Base-by-base conservation (phyloP, 345 rosid species). In the Eucalyptus tenuipes region DNA sequence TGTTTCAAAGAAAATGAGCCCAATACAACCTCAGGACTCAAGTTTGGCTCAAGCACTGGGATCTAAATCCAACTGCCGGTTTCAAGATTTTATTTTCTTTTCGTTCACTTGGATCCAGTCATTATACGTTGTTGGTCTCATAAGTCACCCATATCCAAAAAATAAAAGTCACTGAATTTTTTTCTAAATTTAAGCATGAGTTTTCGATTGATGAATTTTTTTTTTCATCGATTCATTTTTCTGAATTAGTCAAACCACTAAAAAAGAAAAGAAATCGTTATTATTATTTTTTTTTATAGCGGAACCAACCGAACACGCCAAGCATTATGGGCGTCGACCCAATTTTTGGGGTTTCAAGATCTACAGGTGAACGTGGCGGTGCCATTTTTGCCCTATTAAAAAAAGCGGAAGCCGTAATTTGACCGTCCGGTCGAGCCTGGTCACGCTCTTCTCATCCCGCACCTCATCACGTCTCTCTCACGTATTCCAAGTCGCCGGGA, bases 381-480 rank as follows among this genome's bases (percentile, higher is more conserved):
- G 45, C 81, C 44, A 17, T 33, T 33, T 33, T 33, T 71, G 6
- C 37, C 12, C 4, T 17, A 9, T 17, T 9, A 71, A 68, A 33
- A 66, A 71, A 9, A 66, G 16, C 10, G 2, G 81, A 37, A 18
- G 7, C 25, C 45, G 45, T 37, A 17, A 71, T 71, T 71, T 71
- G 81, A 71, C 81, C 81, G 25, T 37, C 25, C 8, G 8, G 22
- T 71, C 20, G 79, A 66, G 79, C 12, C 79, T 14, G 20, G 59
- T 53, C 40, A 66, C 40, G 10, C 75, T n/a, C 75, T n/a, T 13
- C 37, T 64, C 20, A 64, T 13, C 75, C 37, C 17, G 17, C 91
- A 88, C 48, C 89, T 89, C 59, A 57, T 90, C 25, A 86, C 88
- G 4, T 50, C 89, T 92, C 1, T 89, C 7, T 90, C 68, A 14